Evolutionary conservation across 2,329 filamentous ascomycete species (phyloP), one percentile per base, ranked within the genome.

Genomic region (Botrytis fragariae): DNA sequence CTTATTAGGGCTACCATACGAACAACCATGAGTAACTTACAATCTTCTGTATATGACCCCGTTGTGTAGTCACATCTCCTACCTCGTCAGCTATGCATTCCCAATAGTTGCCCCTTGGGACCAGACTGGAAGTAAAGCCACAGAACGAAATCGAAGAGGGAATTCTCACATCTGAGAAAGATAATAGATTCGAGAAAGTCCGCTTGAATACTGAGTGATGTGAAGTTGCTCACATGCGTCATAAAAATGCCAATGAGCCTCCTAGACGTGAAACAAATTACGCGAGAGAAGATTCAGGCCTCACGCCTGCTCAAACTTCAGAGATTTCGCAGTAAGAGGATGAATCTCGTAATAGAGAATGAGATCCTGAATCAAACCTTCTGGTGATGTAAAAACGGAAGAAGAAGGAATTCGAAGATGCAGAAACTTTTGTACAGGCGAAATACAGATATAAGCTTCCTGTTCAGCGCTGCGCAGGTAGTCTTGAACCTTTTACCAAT

Each of bases 311-410:
- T 45, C 7, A 22, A 45, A 2, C 4, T 48, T 48, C 9, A 7
- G 5, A n/a, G 12, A 54, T 7, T 16, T 16, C 10, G 4, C 4
- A 54, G 12, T 1, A 3, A n/a, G 4, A 61, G 6, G 54, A 12
- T 2, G 1, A 8, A 1, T 61, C 16, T 25, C 3, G 3, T 61
- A 2, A 25, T 35, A 8, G 2, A 3, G 0, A 22, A 37, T 16
- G 1, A 20, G 6, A 61, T 10, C 10, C 0, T 6, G 59, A 37
- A 1, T 14, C 6, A 25, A 22, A 16, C 7, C 3, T 25, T 39
- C 32, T 9, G 16, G 59, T 37, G 22, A 25, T n/a, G 35, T 20
- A 25, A n/a, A 22, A 61, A 10, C 22, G 12, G 59, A 61, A 4
- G 2, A 37, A 25, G 14, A 9, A 4, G 3, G 5, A 39, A 16